Evolutionary conservation across 2,329 filamentous ascomycete genomes (phyloP).

Genomic region (Parafenestella ontariensis): DNA sequence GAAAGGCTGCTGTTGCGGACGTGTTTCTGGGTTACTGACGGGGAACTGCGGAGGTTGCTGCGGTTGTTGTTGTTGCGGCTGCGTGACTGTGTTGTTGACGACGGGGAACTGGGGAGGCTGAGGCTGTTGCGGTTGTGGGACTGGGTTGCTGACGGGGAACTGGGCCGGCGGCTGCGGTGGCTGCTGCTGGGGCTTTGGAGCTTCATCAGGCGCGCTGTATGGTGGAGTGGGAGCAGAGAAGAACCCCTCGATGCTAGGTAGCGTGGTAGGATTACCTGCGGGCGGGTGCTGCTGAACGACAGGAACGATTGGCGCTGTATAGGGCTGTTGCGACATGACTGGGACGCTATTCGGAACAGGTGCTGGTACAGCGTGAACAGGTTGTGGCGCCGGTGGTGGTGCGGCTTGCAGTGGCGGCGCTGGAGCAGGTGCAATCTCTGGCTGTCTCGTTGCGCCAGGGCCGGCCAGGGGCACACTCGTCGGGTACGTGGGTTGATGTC

Average conservation of each 20-base stretch:
- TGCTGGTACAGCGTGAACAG: not conserved
- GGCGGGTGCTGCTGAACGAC: constrained; percentile 1
- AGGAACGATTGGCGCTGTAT: constrained; percentile 2
- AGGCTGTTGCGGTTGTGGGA: too few species aligned
- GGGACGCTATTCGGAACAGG: constrained; percentile 14
- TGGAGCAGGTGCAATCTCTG: constrained; percentile 1
- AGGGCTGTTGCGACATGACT: not conserved
- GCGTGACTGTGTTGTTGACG: too few species aligned
- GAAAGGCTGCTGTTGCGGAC: not conserved
- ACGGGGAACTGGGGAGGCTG: not conserved
- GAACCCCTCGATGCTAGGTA: constrained; percentile 17
- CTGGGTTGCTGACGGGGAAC: not conserved
- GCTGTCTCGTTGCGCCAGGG: constrained; percentile 7
- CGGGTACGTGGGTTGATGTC: not conserved
- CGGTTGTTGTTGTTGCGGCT: not conserved
- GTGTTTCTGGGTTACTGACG: not conserved
- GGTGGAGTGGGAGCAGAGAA: constrained; percentile 32
- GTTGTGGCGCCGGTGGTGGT: constrained; percentile 3
- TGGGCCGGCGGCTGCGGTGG: not conserved
- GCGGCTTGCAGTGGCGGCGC: constrained; percentile 1
- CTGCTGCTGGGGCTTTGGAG: not conserved
- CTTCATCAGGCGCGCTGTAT: constrained; percentile 29
- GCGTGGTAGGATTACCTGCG: too few species aligned
- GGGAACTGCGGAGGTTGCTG: not conserved
- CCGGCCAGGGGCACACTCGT: not conserved